Conservation (phyloP, 208 protist genomes). For the Strigomonas galati region DNA sequence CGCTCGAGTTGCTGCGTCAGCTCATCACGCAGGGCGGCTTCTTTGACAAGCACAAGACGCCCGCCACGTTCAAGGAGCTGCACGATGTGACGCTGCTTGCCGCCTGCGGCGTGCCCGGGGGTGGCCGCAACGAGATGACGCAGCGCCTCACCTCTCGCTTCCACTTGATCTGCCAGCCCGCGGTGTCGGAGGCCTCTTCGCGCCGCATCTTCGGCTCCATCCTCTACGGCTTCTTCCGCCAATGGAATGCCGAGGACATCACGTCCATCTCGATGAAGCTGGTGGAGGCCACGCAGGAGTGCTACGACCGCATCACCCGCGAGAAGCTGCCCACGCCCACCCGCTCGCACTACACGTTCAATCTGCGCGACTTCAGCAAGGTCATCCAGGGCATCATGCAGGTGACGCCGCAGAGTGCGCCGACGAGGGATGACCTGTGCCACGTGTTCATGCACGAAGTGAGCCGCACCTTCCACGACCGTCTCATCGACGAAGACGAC, state of each 20-base stretch:
- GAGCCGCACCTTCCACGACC: conserved; percentile 95
- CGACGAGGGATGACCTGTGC: conserved; percentile 46
- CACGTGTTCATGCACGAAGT: conserved; percentile 95
- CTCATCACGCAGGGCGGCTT: conserved; percentile 92
- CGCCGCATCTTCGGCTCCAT: conserved; percentile 96
- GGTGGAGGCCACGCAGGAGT: conserved; percentile 90
- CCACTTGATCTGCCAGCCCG: conserved; percentile 92
- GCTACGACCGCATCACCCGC: conserved; percentile 93
- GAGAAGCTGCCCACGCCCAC: conserved; percentile 97
- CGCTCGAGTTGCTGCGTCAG: conserved; percentile 94
- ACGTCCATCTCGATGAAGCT: conserved; percentile 58
- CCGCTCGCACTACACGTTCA: conserved; percentile 99
- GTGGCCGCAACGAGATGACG: conserved; percentile 93
- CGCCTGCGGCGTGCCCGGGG: conserved; percentile 94
- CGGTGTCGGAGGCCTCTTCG: conserved; percentile 83
- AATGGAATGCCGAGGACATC: conserved; percentile 57
- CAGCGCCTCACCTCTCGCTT: conserved; percentile 92
- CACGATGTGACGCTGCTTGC: conserved; percentile 88
- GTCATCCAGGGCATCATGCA: conserved; percentile 97
- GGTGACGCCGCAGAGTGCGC: conserved; percentile 60
- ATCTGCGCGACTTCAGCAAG: conserved; percentile 97
- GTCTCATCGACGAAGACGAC: conserved; percentile 92
- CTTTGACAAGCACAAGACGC: conserved; percentile 92
- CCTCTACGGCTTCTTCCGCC: conserved; percentile 85
- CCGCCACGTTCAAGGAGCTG: conserved; percentile 91